phyloP scores from a whole-genome alignment of 2,329 filamentous ascomycete genomes.

The Arthrinium phaeospermum region DNA sequence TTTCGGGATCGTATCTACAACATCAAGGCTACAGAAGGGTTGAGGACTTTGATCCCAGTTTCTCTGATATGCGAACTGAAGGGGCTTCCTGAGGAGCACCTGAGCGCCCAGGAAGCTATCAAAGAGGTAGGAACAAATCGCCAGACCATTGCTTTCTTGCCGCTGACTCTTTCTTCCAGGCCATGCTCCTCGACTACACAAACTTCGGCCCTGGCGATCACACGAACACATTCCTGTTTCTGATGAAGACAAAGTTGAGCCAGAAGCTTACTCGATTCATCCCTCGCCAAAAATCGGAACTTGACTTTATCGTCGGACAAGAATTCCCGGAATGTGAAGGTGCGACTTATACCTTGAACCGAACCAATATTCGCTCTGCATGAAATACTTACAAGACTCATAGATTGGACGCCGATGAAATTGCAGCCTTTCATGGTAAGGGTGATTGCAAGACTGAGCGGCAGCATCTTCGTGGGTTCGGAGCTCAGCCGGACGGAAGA shows the following conservation, averaged over 20 bases:
- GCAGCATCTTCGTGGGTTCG: slow-evolving; percentile 58
- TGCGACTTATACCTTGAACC: slow-evolving; percentile 26
- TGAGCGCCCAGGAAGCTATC: slow-evolving; percentile 55
- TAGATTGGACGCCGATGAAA: slow-evolving; percentile 61
- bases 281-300: slow-evolving; percentile 52
- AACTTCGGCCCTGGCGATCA: slow-evolving; percentile 55
- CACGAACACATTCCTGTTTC: slow-evolving; percentile 48
- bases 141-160: neutral
- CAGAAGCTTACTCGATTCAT: slow-evolving; percentile 53
- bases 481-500: slow-evolving; percentile 56
- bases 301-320: slow-evolving; percentile 51
- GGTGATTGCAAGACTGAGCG: slow-evolving; percentile 58
- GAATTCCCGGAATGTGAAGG: slow-evolving; percentile 55
- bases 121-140: slow-evolving; percentile 44
- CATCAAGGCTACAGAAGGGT: slow-evolving; percentile 56
- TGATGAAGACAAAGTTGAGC: slow-evolving; percentile 53
- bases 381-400: neutral
- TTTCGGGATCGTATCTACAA: slow-evolving; percentile 57
- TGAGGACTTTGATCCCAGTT: slow-evolving; percentile 53
- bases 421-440: slow-evolving; percentile 58
- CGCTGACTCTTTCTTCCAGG: slow-evolving; percentile 39
- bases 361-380: neutral
- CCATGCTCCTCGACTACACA: slow-evolving; percentile 57
- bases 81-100: slow-evolving; percentile 52
- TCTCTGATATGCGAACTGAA: slow-evolving; percentile 53